Percentiles rank a stretch among this genome's conserved stretches.
Conservation (phyloP, 176 grass and related monocot genomes). For the Oryza punctata region DNA sequence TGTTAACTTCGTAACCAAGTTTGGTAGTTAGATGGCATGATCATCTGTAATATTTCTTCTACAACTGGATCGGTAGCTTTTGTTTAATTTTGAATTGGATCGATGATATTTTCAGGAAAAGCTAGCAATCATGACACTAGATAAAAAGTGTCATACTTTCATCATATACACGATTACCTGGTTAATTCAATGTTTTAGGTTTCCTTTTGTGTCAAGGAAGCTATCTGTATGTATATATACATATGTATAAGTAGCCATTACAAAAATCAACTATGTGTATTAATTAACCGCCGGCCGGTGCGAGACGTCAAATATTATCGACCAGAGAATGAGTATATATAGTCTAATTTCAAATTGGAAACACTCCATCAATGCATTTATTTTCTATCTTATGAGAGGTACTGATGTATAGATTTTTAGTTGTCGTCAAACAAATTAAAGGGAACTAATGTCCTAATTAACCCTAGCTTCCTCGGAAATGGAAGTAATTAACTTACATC, state of each 20-base stretch:
- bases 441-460: too few relatives aligned
- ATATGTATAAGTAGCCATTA: too few relatives aligned
- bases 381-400: not conserved
- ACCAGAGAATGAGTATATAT: too few relatives aligned
- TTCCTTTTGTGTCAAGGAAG: slow-evolving; percentile 67
- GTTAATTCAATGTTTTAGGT: slow-evolving; percentile 34
- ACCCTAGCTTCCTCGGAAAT: not conserved
- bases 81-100: slow-evolving; percentile 25
- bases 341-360: not conserved
- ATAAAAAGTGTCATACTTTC: slow-evolving; percentile 55
- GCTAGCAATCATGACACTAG: slow-evolving; percentile 48
- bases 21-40: slow-evolving; percentile 22
- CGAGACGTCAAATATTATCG: too few relatives aligned
- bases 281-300: too few relatives aligned
- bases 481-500: not conserved
- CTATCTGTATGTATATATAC: slow-evolving; percentile 34
- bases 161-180: slow-evolving; percentile 50
- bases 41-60: slow-evolving; percentile 38
- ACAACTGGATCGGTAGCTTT: slow-evolving; percentile 23
- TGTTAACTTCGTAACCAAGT: slow-evolving; percentile 24
- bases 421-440: not conserved
- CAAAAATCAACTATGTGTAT: not conserved
- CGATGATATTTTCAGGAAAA: slow-evolving; percentile 38
- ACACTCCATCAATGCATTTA: not conserved
- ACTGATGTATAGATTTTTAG: not conserved